phyloP scores from a whole-genome alignment of 2,329 filamentous ascomycete species.

The Sarocladium oryzae region DNA sequence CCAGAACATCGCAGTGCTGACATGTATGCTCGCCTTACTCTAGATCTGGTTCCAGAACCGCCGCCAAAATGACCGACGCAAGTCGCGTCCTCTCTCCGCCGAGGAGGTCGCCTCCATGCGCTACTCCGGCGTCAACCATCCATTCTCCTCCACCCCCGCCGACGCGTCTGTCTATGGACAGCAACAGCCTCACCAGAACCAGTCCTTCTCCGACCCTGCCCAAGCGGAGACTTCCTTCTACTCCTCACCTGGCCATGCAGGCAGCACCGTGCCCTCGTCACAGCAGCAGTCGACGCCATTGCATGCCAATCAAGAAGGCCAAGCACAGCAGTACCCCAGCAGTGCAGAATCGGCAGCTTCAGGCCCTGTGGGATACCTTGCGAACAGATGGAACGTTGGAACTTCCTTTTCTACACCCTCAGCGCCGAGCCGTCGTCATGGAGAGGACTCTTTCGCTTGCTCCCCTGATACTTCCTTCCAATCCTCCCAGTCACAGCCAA shows the following conservation, averaged over 20 bases:
- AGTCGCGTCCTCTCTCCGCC: conserved; percentile 73
- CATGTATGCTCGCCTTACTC: neutral
- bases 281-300: conserved; percentile 3
- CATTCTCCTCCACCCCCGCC: conserved; percentile 17
- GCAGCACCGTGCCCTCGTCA: neutral
- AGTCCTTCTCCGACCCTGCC: conserved; percentile 1
- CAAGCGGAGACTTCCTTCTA: neutral
- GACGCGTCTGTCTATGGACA: conserved; percentile 16
- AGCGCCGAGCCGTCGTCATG: conserved; percentile 26
- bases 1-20: too few relatives aligned
- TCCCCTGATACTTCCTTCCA: conserved; percentile 34
- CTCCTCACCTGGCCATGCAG: conserved; percentile 3
- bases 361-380: conserved; percentile 41
- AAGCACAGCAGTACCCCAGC: neutral
- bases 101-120: conserved; percentile 64
- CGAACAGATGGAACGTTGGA: conserved; percentile 51
- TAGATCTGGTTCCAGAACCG: conserved; percentile 98
- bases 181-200: conserved; percentile 2
- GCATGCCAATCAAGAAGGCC: neutral
- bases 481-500: conserved; percentile 34
- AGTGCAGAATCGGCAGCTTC: conserved; percentile 5
- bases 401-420: conserved; percentile 29
- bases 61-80: conserved; percentile 85
- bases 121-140: conserved; percentile 46
- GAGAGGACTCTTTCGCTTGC: conserved; percentile 18